These are phyloP conservation scores for Sphagnum tenellum DNA, from an alignment of 225 moss, liverwort and hornwort species.

Conservation along the genomic window DNA sequence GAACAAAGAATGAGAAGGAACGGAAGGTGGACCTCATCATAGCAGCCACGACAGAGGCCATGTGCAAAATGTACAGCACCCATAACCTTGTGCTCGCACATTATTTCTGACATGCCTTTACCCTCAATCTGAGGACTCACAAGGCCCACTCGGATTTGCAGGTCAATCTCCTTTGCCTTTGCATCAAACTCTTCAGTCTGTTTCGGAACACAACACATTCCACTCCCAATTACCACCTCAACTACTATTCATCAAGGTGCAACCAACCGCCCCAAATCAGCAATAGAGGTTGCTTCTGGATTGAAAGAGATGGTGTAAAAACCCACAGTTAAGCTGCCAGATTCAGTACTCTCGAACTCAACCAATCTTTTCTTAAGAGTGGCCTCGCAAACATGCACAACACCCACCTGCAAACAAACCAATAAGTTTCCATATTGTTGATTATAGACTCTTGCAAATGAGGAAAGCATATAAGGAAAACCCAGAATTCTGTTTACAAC, in stretches of 20 bases:
- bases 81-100: conserved; percentile 92
- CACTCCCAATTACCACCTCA: too few relatives aligned
- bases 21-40: conserved; percentile 66
- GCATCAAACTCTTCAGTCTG: conserved; percentile 93
- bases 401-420: conserved; percentile 60
- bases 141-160: conserved; percentile 54
- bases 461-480: too few relatives aligned
- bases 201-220: background rate
- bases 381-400: conserved; percentile 96
- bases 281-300: too few relatives aligned
- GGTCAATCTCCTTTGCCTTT: conserved; percentile 87
- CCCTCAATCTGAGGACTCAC: conserved; percentile 44
- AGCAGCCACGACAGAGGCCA: conserved; percentile 88
- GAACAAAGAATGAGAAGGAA: background rate
- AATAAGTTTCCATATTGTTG: background rate
- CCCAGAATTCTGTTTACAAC: too few relatives aligned
- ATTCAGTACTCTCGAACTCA: conserved; percentile 96
- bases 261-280: too few relatives aligned
- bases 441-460: too few relatives aligned
- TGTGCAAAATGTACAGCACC: conserved; percentile 79
- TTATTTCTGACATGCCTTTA: conserved; percentile 51
- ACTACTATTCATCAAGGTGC: too few relatives aligned
- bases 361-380: conserved; percentile 94
- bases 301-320: background rate
- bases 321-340: conserved; percentile 93